Evolutionary conservation across 1,284 basidiomycete genomes (phyloP).

Genomic region (Ganoderma sinense): DNA sequence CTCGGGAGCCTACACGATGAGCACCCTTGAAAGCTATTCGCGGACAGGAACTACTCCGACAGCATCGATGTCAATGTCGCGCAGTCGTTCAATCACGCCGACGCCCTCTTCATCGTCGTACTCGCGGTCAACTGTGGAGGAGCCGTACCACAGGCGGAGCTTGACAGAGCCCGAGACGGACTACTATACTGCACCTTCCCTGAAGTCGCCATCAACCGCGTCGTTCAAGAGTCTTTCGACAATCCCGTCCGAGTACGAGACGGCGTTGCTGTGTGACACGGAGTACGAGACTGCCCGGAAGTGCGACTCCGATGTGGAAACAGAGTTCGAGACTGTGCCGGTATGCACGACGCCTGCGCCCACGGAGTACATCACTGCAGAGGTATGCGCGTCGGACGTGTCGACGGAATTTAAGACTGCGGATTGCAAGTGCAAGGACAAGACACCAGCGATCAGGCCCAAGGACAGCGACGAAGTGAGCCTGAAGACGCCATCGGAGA

Average conservation of each 20-base stretch:
- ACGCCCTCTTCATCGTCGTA: constrained; percentile 44
- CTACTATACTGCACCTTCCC: constrained; percentile 37
- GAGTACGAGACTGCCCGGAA: constrained; percentile 61
- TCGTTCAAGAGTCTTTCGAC: constrained; percentile 53
- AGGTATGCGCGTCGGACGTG: constrained; percentile 51
- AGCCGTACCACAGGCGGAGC: constrained; percentile 13
- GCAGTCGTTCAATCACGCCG: constrained; percentile 40
- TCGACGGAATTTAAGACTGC: constrained; percentile 46
- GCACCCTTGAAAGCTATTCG: constrained; percentile 43
- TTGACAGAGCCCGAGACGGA: constrained; percentile 25
- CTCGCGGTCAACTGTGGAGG: constrained; percentile 28
- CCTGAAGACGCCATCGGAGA: constrained; percentile 36
- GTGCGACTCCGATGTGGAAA: constrained; percentile 49
- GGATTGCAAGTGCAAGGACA: constrained; percentile 37
- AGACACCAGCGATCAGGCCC: constrained; percentile 11
- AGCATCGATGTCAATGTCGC: constrained; percentile 19
- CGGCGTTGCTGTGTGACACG: constrained; percentile 55
- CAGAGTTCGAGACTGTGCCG: constrained; percentile 60
- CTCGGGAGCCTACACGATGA: constrained; percentile 35
- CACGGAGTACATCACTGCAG: constrained; percentile 60
- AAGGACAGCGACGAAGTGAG: constrained; percentile 33
- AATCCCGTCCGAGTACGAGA: constrained; percentile 62
- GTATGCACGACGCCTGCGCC: constrained; percentile 56
- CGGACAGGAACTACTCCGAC: constrained; percentile 30
- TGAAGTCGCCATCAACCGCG: constrained; percentile 48